These are phyloP conservation scores for Ramaria sp. DNA, from an alignment of 768 basidiomycete species.

Conservation along the genomic window DNA sequence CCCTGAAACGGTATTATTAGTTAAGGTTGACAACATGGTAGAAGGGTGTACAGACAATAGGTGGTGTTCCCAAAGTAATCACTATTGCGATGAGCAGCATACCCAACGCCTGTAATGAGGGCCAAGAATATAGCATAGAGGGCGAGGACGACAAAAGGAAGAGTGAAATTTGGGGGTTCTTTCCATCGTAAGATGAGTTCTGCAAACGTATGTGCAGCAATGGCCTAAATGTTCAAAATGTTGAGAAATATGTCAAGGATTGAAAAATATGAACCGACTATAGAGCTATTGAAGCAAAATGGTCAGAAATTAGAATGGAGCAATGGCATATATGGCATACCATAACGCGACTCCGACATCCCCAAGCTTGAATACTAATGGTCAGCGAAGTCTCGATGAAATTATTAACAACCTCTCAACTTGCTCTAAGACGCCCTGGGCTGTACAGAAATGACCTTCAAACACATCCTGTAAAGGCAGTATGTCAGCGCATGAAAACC, in stretches of 20 bases:
- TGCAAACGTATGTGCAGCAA: slow-evolving; percentile 31
- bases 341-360: slow-evolving; percentile 31
- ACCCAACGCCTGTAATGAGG: slow-evolving; percentile 30
- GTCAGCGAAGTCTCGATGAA: not conserved
- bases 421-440: slow-evolving; percentile 22
- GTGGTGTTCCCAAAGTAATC: slow-evolving; percentile 31
- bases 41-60: slow-evolving; percentile 25
- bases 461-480: slow-evolving; percentile 18
- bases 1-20: slow-evolving; percentile 25
- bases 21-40: not conserved
- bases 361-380: slow-evolving; percentile 25
- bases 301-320: not conserved
- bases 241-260: not conserved
- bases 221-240: slow-evolving; percentile 16
- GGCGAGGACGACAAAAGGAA: slow-evolving; percentile 23
- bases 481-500: not conserved
- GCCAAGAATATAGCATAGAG: slow-evolving; percentile 31
- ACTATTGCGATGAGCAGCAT: slow-evolving; percentile 23
- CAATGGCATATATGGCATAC: slow-evolving; percentile 13
- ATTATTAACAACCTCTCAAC: not conserved
- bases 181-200: slow-evolving; percentile 26
- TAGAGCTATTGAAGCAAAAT: not conserved
- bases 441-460: slow-evolving; percentile 22
- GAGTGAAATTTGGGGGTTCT: slow-evolving; percentile 18
- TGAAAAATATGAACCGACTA: not conserved